These are phyloP conservation scores for Jimgerdemannia flammicorona DNA, from an alignment of 192 early-diverging fungal species.

Conservation along the genomic window DNA sequence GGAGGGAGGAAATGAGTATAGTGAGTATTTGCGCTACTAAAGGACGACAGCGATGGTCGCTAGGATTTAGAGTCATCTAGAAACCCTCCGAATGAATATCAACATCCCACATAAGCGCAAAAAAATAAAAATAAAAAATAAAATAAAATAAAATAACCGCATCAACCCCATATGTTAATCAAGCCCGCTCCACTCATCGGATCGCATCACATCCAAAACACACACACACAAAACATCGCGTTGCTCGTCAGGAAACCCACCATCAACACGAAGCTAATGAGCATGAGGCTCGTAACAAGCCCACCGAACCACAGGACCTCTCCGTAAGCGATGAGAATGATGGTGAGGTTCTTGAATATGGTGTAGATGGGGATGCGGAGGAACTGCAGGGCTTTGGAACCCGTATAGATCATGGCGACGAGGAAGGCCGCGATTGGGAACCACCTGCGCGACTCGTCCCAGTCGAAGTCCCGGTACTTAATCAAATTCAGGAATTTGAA, in stretches of 20 bases:
- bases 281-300: constrained; percentile 75
- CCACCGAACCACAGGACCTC: constrained; percentile 85
- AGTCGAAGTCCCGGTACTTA: constrained; percentile 64
- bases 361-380: constrained; percentile 94
- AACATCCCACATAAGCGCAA: too few species aligned
- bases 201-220: not conserved
- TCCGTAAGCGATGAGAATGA: constrained; percentile 93
- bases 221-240: too few species aligned
- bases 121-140: too few species aligned
- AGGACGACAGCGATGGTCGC: not conserved
- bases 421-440: constrained; percentile 81
- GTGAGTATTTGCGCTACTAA: not conserved
- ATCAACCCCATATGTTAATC: not conserved
- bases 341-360: constrained; percentile 98
- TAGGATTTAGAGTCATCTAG: too few species aligned
- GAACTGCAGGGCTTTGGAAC: constrained; percentile 90
- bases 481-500: constrained; percentile 52
- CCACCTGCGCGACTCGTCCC: constrained; percentile 67
- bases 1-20: not conserved
- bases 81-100: too few species aligned
- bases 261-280: constrained; percentile 82
- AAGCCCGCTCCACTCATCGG: not conserved
- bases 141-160: too few species aligned
- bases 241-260: constrained; percentile 21
- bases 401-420: constrained; percentile 96